Evolutionary conservation across 352 stramenopile genomes (phyloP), one percentile per base, ranked within the genome.

Genomic region (Globisporangium lucens): DNA sequence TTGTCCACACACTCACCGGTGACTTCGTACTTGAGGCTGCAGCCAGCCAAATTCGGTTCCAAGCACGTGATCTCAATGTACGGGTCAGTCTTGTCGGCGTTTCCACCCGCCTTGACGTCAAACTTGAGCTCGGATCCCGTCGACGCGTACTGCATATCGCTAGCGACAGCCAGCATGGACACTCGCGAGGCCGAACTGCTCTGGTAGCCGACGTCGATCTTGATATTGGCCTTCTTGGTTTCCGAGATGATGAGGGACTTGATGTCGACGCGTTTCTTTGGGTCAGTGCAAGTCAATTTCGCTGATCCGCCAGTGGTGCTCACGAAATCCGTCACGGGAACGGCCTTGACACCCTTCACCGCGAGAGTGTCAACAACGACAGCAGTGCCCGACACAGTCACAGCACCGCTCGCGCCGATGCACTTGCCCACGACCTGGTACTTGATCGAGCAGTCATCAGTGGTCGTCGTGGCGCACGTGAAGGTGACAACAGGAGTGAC

Each of bases 371-470:
- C 4, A 15, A 15, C 12, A 4, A 9, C 10, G 36, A 43, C 15
- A 1, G 36, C 36, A 15, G 36, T 17, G 0, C 1, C 10, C 9
- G 36, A 9, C 36, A 43, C 1, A 3, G 1, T 15, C 38, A 46
- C 38, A 46, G 38, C 10, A 10, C 17, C 38, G 4, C 12, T 63
- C 10, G 15, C 1, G 4, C 10, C 8, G 1, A 61, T n/a, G 7
- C 56, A 61, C n/a, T 20, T 29, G 59, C 13, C 59, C 0, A 56
- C n/a, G 8, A 65, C 9, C 24, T 65, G n/a, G 27, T 65, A 46
- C 59, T 56, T 27, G 27, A 65, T 27, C n/a, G 12, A 33, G 59
- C 59, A 65, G 24, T 27, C 1, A 15, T 27, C 38, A 46, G 38
- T 46, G 38, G 4, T 24, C 4, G 27, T 4, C 0, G 60, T 51